phyloP scores from a whole-genome alignment of 2,329 filamentous ascomycete species.

The Exophiala oligosperma region DNA sequence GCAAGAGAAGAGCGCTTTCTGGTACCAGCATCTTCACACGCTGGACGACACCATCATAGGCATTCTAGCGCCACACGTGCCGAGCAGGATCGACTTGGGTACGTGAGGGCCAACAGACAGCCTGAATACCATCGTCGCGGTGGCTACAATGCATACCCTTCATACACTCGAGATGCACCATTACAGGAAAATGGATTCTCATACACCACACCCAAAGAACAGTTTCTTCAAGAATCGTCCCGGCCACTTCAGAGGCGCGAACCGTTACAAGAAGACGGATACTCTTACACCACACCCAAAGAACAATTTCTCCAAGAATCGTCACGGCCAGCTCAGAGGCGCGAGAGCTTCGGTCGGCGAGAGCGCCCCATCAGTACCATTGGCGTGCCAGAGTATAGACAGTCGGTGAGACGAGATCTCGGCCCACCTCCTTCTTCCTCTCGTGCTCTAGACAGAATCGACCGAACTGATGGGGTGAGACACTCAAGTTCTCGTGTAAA shows the following conservation, averaged over 20 bases:
- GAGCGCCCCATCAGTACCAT: constrained; percentile 29
- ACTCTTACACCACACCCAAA: constrained; percentile 48
- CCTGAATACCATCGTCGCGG: constrained; percentile 26
- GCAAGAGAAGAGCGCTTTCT: constrained; percentile 25
- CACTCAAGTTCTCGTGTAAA: constrained; percentile 8
- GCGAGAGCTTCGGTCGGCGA: constrained; percentile 34
- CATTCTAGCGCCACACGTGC: constrained; percentile 28
- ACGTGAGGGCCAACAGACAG: constrained; percentile 12
- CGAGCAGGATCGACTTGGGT: constrained; percentile 22
- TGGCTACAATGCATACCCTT: constrained; percentile 22
- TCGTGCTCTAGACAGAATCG: constrained; percentile 27
- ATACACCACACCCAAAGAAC: constrained; percentile 48
- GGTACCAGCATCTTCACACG: constrained; percentile 18
- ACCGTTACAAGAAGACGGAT: constrained; percentile 30
- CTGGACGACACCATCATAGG: constrained; percentile 22
- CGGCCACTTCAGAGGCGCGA: constrained; percentile 29
- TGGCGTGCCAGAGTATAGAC: constrained; percentile 23
- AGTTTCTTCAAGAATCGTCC: constrained; percentile 37
- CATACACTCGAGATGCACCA: constrained; percentile 5
- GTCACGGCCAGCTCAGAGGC: constrained; percentile 20
- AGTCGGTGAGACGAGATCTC: constrained; percentile 22
- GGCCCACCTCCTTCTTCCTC: constrained; percentile 24
- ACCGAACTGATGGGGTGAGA: constrained; percentile 16
- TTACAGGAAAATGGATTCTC: constrained; percentile 38
- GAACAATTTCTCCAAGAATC: constrained; percentile 43